Percentiles rank a stretch among this genome's conserved stretches.
These are phyloP conservation scores for Leptographium wingfieldii DNA, from an alignment of 2,329 filamentous ascomycete genomes.

Conservation along the genomic window DNA sequence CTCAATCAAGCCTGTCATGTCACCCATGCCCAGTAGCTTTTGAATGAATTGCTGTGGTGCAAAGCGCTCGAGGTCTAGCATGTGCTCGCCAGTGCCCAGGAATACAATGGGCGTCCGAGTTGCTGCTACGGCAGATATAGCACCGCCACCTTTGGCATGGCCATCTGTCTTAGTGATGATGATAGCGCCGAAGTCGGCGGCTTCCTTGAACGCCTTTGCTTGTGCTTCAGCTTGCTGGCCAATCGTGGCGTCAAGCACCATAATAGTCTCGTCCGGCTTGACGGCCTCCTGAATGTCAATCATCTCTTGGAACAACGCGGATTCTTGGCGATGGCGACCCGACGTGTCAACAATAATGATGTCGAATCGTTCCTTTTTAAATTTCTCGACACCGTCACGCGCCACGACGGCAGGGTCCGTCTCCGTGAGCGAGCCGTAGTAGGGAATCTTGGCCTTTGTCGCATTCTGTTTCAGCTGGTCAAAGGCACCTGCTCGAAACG, in stretches of 20 bases:
- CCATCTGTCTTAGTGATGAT: slow-evolving; percentile 99
- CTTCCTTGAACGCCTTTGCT: slow-evolving; percentile 92
- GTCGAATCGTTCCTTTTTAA: slow-evolving; percentile 97
- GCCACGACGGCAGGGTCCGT: slow-evolving; percentile 91
- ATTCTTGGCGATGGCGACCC: slow-evolving; percentile 87
- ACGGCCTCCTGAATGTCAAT: slow-evolving; percentile 88
- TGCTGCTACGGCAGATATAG: slow-evolving; percentile 92
- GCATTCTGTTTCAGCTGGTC: slow-evolving; percentile 98
- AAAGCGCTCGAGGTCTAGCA: slow-evolving; percentile 88
- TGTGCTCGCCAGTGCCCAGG: slow-evolving; percentile 93
- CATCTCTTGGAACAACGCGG: slow-evolving; percentile 95
- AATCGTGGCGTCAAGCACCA: slow-evolving; percentile 94
- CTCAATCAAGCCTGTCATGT: slow-evolving; percentile 88
- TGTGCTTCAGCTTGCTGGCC: slow-evolving; percentile 93
- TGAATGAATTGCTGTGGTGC: slow-evolving; percentile 86
- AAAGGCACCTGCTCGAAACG: slow-evolving; percentile 95
- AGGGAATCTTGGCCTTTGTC: slow-evolving; percentile 96
- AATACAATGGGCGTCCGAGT: slow-evolving; percentile 97
- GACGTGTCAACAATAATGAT: slow-evolving; percentile 98
- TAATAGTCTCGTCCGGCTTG: slow-evolving; percentile 89
- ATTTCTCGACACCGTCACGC: slow-evolving; percentile 92
- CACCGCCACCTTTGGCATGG: slow-evolving; percentile 87
- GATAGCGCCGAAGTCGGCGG: slow-evolving; percentile 92
- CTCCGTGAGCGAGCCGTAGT: slow-evolving; percentile 93
- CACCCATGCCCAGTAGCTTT: slow-evolving; percentile 92